Evolutionary conservation across 345 rosid species (phyloP), one percentile per base, ranked within the genome.

Genomic region (Raphanus raphanistrum): DNA sequence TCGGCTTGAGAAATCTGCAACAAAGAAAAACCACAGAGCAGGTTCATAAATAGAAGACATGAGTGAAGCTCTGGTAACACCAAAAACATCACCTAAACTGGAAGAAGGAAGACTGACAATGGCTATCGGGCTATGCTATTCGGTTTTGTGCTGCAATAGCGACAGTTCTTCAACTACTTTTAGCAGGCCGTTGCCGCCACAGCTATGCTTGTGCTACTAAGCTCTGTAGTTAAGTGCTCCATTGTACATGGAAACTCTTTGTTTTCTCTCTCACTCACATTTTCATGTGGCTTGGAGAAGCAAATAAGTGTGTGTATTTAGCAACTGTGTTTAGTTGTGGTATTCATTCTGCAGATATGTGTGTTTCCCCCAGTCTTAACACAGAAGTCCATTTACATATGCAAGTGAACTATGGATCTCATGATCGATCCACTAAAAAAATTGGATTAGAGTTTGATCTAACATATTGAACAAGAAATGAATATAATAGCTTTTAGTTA

Each of bases 1-100:
- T 0, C 86, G 94, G 8, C 68, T 85, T 12, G 97, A 92, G 70
- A 90, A 88, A 77, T 85, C 84, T 0, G 86, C 80, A 65, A 82
- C 88, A 63, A 86, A 68, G 77, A 79, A 81, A 50, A 85, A 81
- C 28, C 31, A 70, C 75, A 68, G n/a, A 12, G 64, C 73, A 74
- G 63, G 68, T 32, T 61, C 31, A 71, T 73, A 50, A 62, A 10
- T 15, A 54, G 74, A 75, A 80, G 64, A 65, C 33, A 72, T 55
- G 62, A 27, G 6, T 7, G 27, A 41, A 82, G 59, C 31, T 60
- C 15, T 57, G 57, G 41, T 55, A 59, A 54, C 55, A 66, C 48
- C 0, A 15, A 75, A 29, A 48, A 32, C n/a, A 61, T 63, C 26
- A 65, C 72, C 6, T 43, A 55, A 72, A 58, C 21, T 35, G 50